phyloP scores from a whole-genome alignment of 2,329 filamentous ascomycete species.

The Ophiostoma quercus region DNA sequence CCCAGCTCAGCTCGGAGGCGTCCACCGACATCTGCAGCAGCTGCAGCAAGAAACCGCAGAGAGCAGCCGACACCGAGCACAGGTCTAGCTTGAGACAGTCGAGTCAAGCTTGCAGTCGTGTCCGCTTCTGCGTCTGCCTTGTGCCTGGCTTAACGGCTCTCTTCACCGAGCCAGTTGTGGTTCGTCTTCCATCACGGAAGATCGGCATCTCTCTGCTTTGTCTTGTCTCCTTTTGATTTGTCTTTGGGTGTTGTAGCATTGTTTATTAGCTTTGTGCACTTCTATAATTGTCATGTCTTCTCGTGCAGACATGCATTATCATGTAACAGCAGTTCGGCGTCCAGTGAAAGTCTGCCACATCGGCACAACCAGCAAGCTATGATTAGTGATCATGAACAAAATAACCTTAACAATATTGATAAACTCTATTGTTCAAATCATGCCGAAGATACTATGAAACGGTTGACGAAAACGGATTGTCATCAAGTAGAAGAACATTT shows the following conservation, averaged over 20 bases:
- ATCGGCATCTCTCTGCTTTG: background rate
- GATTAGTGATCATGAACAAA: background rate
- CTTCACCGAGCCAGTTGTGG: background rate
- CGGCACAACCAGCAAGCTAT: background rate
- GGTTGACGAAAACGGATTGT: background rate
- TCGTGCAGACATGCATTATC: background rate
- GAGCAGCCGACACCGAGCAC: background rate
- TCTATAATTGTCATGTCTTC: background rate
- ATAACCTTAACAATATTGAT: background rate
- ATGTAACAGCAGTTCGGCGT: background rate
- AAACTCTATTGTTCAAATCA: background rate
- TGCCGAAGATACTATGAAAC: background rate
- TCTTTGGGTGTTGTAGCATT: too few species aligned
- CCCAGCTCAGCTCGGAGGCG: background rate
- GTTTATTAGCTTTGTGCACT: background rate
- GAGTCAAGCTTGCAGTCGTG: too few species aligned
- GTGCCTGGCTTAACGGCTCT: background rate
- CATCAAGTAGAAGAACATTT: background rate
- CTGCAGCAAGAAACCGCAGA: background rate
- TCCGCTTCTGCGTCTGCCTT: background rate
- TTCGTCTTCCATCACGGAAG: background rate
- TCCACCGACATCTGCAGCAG: background rate
- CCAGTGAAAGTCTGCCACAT: background rate
- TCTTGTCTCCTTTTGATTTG: too few species aligned
- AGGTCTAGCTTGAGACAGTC: too few species aligned